Conservation (phyloP, 768 basidiomycete species). For the Steccherinum ochraceum region DNA sequence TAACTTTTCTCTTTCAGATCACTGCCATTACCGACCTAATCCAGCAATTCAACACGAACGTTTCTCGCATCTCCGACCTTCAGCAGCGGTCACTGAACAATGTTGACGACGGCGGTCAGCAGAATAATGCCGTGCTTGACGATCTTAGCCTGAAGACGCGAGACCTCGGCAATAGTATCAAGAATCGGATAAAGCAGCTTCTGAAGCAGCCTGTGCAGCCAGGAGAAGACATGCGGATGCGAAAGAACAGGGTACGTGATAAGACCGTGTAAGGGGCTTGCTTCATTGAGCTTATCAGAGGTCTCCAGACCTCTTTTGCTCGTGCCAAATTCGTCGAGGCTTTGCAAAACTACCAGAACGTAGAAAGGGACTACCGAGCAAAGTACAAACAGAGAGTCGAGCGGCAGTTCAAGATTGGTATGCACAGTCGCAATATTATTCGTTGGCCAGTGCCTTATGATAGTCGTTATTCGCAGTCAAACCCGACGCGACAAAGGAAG, state of each 20-base stretch:
- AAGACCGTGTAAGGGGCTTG: background rate
- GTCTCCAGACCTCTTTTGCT: constrained; percentile 14
- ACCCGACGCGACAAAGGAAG: constrained; percentile 87
- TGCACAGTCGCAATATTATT: constrained; percentile 12
- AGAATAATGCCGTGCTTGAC: constrained; percentile 56
- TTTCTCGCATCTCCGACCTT: constrained; percentile 60
- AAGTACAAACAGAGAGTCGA: constrained; percentile 80
- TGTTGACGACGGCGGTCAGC: constrained; percentile 61
- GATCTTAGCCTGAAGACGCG: constrained; percentile 70
- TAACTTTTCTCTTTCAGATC: constrained; percentile 41
- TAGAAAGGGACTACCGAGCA: constrained; percentile 73
- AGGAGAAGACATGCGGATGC: constrained; percentile 66
- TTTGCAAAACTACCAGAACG: constrained; percentile 77
- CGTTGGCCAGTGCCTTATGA: background rate
- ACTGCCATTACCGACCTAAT: constrained; percentile 68
- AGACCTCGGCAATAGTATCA: constrained; percentile 59
- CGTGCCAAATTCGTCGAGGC: constrained; percentile 68
- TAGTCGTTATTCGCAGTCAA: constrained; percentile 49
- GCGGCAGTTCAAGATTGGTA: constrained; percentile 83
- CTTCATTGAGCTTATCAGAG: background rate
- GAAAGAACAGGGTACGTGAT: constrained; percentile 64
- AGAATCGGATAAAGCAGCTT: constrained; percentile 65
- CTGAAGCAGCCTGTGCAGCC: constrained; percentile 57
- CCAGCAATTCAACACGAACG: constrained; percentile 61
- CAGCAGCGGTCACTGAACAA: constrained; percentile 73